Conservation (phyloP, 2,329 filamentous ascomycete genomes). For the Tolypocladium album region DNA sequence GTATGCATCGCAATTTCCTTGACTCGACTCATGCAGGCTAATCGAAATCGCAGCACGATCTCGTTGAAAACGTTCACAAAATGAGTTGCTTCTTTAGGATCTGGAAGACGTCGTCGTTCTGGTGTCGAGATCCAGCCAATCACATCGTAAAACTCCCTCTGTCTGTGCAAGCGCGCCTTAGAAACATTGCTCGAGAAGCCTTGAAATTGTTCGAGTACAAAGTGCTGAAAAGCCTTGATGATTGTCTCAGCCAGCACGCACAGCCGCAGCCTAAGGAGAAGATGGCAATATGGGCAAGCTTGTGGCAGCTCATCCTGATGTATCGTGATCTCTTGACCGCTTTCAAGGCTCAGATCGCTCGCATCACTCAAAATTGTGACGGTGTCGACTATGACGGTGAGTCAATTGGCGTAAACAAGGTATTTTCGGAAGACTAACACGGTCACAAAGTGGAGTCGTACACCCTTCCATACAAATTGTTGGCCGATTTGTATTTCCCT, state of each 20-base stretch:
- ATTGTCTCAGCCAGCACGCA: slow-evolving; percentile 24
- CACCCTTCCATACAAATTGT: slow-evolving; percentile 12
- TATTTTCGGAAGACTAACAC: not conserved
- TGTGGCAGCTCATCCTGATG: slow-evolving; percentile 39
- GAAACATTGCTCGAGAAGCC: slow-evolving; percentile 25
- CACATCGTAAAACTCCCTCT: slow-evolving; percentile 24
- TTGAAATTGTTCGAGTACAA: slow-evolving; percentile 26
- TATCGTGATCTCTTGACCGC: slow-evolving; percentile 30
- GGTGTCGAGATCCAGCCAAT: slow-evolving; percentile 26
- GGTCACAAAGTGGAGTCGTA: slow-evolving; percentile 8
- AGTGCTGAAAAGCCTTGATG: slow-evolving; percentile 28
- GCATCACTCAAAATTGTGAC: slow-evolving; percentile 9
- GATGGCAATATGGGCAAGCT: slow-evolving; percentile 34
- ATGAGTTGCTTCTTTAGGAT: slow-evolving; percentile 41
- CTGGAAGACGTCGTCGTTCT: slow-evolving; percentile 32
- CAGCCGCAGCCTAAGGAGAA: slow-evolving; percentile 27
- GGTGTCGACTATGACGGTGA: slow-evolving; percentile 10
- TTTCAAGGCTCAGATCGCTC: slow-evolving; percentile 17
- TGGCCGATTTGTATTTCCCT: slow-evolving; percentile 24
- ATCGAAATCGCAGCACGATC: slow-evolving; percentile 22
- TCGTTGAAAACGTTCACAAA: slow-evolving; percentile 31
- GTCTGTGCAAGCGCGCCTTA: slow-evolving; percentile 29
- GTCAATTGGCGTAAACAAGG: not conserved
- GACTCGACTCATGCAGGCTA: slow-evolving; percentile 3
- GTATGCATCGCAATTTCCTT: slow-evolving; percentile 14